These are phyloP conservation scores for Xylaria sp. DNA, from an alignment of 2,329 filamentous ascomycete species.

Conservation along the genomic window DNA sequence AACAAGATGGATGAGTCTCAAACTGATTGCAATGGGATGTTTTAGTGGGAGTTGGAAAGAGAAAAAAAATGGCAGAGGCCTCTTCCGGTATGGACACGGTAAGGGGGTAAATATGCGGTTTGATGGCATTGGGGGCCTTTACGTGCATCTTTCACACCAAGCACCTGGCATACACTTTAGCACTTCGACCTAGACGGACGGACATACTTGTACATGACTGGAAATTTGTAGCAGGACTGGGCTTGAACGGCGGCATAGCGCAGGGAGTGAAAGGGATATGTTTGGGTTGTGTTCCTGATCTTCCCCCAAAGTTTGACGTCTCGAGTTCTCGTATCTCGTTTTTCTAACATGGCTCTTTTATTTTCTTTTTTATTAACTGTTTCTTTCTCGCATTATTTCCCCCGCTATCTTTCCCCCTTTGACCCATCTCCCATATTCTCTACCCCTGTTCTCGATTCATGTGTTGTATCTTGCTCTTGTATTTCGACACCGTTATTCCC, in stretches of 20 bases:
- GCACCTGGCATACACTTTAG: slow-evolving; percentile 48
- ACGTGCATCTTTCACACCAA: slow-evolving; percentile 45
- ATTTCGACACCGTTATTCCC: slow-evolving; percentile 29
- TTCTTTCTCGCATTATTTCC: slow-evolving; percentile 31
- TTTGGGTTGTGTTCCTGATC: slow-evolving; percentile 49
- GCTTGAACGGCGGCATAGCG: slow-evolving; percentile 52
- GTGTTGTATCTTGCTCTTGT: slow-evolving; percentile 35
- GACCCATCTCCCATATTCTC: slow-evolving; percentile 32
- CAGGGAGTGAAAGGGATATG: slow-evolving; percentile 53
- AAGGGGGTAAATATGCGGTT: slow-evolving; percentile 41
- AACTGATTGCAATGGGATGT: slow-evolving; percentile 49
- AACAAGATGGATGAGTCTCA: slow-evolving; percentile 41
- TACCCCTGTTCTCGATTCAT: slow-evolving; percentile 35
- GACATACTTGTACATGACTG: slow-evolving; percentile 51
- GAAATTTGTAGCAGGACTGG: slow-evolving; percentile 48
- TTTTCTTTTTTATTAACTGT: slow-evolving; percentile 29
- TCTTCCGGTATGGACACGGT: slow-evolving; percentile 43
- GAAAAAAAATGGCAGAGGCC: slow-evolving; percentile 49
- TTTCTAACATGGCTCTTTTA: slow-evolving; percentile 42
- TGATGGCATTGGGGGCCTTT: slow-evolving; percentile 39
- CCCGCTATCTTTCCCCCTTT: slow-evolving; percentile 24
- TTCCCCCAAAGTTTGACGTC: slow-evolving; percentile 42
- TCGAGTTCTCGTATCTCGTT: slow-evolving; percentile 45
- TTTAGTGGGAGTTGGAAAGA: slow-evolving; percentile 56
- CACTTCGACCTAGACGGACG: slow-evolving; percentile 46